Percentiles rank a stretch among this genome's conserved stretches.
Evolutionary conservation across 2,329 filamentous ascomycete species (phyloP).

Genomic region (Aspergillus transmontanensis): DNA sequence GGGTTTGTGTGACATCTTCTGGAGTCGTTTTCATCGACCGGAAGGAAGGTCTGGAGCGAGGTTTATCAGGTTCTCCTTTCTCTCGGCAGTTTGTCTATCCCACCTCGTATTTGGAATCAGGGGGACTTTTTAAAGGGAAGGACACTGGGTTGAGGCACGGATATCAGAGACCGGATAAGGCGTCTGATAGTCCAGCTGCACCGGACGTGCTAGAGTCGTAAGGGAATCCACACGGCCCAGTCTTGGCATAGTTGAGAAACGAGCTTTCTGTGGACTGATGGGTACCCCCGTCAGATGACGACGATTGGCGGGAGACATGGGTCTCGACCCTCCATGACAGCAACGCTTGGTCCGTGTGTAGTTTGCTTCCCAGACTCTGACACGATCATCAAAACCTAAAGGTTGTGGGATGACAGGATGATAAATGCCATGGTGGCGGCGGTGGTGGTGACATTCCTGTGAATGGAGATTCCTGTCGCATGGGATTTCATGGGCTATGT

Average conservation of each 20-base stretch:
- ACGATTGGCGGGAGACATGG: conserved; percentile 14
- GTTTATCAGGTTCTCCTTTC: not conserved
- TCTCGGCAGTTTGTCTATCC: not conserved
- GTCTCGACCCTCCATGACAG: conserved; percentile 18
- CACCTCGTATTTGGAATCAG: not conserved
- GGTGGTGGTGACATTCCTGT: not conserved
- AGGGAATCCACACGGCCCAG: not conserved
- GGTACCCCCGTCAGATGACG: conserved; percentile 8
- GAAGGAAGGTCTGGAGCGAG: no score
- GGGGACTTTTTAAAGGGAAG: not conserved
- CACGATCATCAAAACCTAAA: not conserved
- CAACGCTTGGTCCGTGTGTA: conserved; percentile 22
- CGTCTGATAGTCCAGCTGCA: conserved; percentile 1
- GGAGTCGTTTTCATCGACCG: not conserved
- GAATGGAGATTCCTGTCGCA: not conserved
- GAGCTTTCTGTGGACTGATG: conserved; percentile 6
- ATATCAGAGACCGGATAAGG: not conserved
- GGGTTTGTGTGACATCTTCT: not conserved
- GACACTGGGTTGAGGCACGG: not conserved
- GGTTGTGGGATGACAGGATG: conserved; percentile 4
- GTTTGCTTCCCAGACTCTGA: not conserved
- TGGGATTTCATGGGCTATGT: not conserved
- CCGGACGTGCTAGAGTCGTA: not conserved
- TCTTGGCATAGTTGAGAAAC: not conserved
- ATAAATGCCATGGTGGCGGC: not conserved